Percentiles rank a stretch among this genome's conserved stretches.
phyloP scores from a whole-genome alignment of 257 asterid genomes.

The Solanum etuberosum region DNA sequence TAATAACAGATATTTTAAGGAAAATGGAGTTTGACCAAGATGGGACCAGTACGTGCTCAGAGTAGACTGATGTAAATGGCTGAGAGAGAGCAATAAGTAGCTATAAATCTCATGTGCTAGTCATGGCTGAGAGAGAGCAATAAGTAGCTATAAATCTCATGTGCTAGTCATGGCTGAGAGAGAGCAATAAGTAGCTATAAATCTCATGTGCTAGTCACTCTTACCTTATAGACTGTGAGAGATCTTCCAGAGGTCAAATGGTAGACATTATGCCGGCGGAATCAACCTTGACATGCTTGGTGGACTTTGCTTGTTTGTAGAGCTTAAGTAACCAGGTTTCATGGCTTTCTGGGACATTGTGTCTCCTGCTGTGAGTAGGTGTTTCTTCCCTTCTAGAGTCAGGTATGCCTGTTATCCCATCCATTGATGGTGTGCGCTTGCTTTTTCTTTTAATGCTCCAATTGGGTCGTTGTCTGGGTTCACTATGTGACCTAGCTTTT shows the following conservation, averaged over 20 bases:
- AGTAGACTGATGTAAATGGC: slow-evolving; percentile 34
- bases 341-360: slow-evolving; percentile 24
- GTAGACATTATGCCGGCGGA: slow-evolving; percentile 6
- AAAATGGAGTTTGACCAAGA: not conserved
- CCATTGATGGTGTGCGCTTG: slow-evolving; percentile 37
- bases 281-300: slow-evolving; percentile 15
- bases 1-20: not conserved
- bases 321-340: slow-evolving; percentile 36
- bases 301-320: slow-evolving; percentile 19
- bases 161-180: no score
- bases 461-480: slow-evolving; percentile 59
- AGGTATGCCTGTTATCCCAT: slow-evolving; percentile 1
- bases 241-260: slow-evolving; percentile 16
- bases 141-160: slow-evolving; percentile 20
- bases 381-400: not conserved
- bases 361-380: not conserved
- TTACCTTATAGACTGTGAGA: not conserved
- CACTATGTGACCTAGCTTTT: slow-evolving; percentile 68
- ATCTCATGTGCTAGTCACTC: not conserved
- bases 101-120: slow-evolving; percentile 13
- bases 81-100: not conserved
- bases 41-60: slow-evolving; percentile 27
- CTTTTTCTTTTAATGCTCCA: slow-evolving; percentile 21
- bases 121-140: no score
- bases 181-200: slow-evolving; percentile 16